These are phyloP conservation scores for Suillus variegatus DNA, from an alignment of 768 basidiomycete genomes.

Conservation along the genomic window DNA sequence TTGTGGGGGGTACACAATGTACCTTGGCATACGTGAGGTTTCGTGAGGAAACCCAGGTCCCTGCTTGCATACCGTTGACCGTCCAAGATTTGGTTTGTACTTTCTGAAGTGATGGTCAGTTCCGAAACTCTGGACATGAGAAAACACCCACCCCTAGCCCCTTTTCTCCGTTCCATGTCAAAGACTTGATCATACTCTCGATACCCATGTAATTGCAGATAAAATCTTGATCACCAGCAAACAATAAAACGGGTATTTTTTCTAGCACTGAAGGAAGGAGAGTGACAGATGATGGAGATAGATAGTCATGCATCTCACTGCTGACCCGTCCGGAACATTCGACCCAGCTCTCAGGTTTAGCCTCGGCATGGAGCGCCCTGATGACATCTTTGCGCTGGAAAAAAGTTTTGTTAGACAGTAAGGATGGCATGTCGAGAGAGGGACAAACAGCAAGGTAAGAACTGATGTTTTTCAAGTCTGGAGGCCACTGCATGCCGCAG, in stretches of 20 bases:
- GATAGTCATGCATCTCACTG: conserved; percentile 52
- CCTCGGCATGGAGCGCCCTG: conserved; percentile 75
- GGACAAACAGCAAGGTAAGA: conserved; percentile 75
- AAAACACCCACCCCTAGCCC: conserved; percentile 74
- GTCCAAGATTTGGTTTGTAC: conserved; percentile 74
- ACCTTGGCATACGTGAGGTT: conserved; percentile 95
- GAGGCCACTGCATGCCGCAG: conserved; percentile 99
- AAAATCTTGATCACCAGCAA: conserved; percentile 89
- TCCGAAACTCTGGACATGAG: conserved; percentile 2
- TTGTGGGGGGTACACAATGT: neutral
- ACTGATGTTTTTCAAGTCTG: conserved; percentile 75
- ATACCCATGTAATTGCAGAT: conserved; percentile 96
- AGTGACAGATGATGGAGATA: conserved; percentile 68
- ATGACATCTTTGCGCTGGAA: conserved; percentile 79
- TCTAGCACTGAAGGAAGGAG: conserved; percentile 79
- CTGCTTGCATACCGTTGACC: conserved; percentile 75
- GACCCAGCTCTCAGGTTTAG: conserved; percentile 78
- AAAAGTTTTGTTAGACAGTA: neutral
- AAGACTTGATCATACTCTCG: conserved; percentile 77
- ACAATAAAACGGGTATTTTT: conserved; percentile 83
- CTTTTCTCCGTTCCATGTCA: conserved; percentile 84
- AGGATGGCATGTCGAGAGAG: neutral
- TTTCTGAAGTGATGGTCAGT: conserved; percentile 38
- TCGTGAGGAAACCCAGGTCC: conserved; percentile 87
- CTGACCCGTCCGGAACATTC: conserved; percentile 81